Conservation (phyloP, 148 eudicot species). For the Camellia lanceoleosa region DNA sequence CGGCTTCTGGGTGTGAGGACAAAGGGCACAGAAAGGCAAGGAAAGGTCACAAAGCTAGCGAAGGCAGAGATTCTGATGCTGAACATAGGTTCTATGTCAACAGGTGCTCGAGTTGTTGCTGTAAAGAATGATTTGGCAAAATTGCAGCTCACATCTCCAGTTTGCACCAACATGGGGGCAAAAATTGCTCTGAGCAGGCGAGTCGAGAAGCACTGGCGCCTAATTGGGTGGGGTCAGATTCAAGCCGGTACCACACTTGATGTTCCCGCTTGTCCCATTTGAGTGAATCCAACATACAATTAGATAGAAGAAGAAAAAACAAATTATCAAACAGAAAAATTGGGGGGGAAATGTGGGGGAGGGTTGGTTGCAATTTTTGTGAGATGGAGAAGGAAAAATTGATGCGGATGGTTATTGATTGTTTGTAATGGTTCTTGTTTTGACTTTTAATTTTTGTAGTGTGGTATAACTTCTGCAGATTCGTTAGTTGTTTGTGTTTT, state of each 20-base stretch:
- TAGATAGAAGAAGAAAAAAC: background rate
- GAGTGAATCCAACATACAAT: slow-evolving; percentile 27
- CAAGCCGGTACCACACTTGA: slow-evolving; percentile 83
- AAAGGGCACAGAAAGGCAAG: slow-evolving; percentile 88
- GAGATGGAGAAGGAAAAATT: slow-evolving; percentile 58
- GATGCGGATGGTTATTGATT: background rate
- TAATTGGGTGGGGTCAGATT: slow-evolving; percentile 98
- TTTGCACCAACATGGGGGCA: slow-evolving; percentile 91
- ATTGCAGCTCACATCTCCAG: slow-evolving; percentile 87
- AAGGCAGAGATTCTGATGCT: slow-evolving; percentile 91
- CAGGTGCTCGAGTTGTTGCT: slow-evolving; percentile 85
- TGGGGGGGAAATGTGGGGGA: slow-evolving; percentile 50
- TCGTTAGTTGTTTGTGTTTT: background rate
- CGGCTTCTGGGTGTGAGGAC: slow-evolving; percentile 91
- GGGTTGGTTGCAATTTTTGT: slow-evolving; percentile 52
- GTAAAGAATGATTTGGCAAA: slow-evolving; percentile 88
- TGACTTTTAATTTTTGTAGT: background rate
- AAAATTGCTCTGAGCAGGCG: slow-evolving; percentile 88
- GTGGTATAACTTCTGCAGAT: background rate
- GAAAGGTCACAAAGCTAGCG: slow-evolving; percentile 76
- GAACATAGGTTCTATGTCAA: slow-evolving; percentile 97
- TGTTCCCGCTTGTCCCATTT: slow-evolving; percentile 85
- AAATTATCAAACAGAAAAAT: background rate
- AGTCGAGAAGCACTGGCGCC: slow-evolving; percentile 97
- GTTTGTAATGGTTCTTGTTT: slow-evolving; percentile 3